Percentiles rank a stretch among this genome's conserved stretches.
phyloP scores from a whole-genome alignment of 495 filamentous ascomycete species.

The Coniosporium apollinis region DNA sequence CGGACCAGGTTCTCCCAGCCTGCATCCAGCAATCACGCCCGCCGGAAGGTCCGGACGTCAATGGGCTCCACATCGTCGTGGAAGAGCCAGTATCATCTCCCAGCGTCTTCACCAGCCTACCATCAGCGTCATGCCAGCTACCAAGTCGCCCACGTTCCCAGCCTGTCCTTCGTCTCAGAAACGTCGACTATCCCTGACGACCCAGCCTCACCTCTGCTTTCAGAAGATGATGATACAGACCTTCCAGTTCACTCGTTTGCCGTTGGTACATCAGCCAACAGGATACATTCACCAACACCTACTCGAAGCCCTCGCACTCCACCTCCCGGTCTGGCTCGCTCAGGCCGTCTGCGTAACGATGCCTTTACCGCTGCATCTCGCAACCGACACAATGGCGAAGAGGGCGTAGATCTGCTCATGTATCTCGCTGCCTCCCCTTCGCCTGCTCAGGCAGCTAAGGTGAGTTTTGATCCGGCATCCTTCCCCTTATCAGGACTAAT shows the following conservation, averaged over 20 bases:
- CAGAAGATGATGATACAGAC: constrained; percentile 67
- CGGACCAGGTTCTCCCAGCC: constrained; percentile 33
- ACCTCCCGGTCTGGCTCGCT: constrained; percentile 33
- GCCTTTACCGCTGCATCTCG: constrained; percentile 17
- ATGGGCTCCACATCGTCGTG: constrained; percentile 48
- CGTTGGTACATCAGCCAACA: constrained; percentile 33
- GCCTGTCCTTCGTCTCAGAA: constrained; percentile 55
- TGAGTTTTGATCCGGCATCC: no score
- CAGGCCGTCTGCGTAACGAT: constrained; percentile 16
- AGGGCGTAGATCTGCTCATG: constrained; percentile 79
- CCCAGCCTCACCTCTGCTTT: constrained; percentile 44
- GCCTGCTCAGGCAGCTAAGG: no score
- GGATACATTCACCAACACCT: constrained; percentile 63
- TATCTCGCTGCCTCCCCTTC: constrained; percentile 89
- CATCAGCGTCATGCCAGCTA: constrained; percentile 46
- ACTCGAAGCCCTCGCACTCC: constrained; percentile 78
- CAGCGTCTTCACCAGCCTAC: constrained; percentile 69
- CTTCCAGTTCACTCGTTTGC: constrained; percentile 64
- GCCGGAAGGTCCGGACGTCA: constrained; percentile 54
- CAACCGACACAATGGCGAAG: constrained; percentile 39
- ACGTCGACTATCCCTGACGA: constrained; percentile 46
- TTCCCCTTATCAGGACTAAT: no score
- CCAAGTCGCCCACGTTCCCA: constrained; percentile 40
- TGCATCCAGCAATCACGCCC: constrained; percentile 29
- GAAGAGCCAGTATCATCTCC: constrained; percentile 55